Conservation (phyloP, 768 basidiomycete genomes). For the Boletus reticuloceps region DNA sequence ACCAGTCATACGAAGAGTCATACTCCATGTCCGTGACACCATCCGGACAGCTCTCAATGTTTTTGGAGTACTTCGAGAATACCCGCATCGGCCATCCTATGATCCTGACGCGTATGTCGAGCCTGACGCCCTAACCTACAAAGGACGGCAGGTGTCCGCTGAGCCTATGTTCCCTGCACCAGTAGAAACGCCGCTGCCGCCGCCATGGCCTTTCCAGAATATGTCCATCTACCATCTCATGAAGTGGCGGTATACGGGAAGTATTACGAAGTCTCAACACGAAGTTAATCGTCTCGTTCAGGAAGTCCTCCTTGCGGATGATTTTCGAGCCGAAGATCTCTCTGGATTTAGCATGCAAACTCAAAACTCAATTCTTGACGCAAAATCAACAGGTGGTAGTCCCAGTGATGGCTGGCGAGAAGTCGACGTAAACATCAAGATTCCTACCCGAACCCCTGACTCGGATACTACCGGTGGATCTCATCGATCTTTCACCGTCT, state of each 20-base stretch:
- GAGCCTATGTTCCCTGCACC: neutral
- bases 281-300: neutral
- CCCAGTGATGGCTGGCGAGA: neutral
- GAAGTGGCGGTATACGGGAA: neutral
- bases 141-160: neutral
- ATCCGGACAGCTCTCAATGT: too few species aligned
- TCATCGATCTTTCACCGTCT: neutral
- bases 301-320: neutral
- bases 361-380: neutral
- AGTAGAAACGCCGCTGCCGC: neutral
- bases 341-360: neutral
- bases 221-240: neutral
- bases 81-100: neutral
- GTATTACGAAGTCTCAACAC: neutral
- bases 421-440: neutral
- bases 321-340: neutral
- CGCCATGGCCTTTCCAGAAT: neutral
- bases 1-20: too few species aligned
- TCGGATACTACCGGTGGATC: neutral
- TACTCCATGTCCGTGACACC: too few species aligned
- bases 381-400: neutral
- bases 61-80: too few species aligned
- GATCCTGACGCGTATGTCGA: neutral
- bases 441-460: neutral
- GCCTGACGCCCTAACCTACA: neutral